phyloP scores from a whole-genome alignment of 352 stramenopile genomes.

The Globisporangium nagaii region DNA sequence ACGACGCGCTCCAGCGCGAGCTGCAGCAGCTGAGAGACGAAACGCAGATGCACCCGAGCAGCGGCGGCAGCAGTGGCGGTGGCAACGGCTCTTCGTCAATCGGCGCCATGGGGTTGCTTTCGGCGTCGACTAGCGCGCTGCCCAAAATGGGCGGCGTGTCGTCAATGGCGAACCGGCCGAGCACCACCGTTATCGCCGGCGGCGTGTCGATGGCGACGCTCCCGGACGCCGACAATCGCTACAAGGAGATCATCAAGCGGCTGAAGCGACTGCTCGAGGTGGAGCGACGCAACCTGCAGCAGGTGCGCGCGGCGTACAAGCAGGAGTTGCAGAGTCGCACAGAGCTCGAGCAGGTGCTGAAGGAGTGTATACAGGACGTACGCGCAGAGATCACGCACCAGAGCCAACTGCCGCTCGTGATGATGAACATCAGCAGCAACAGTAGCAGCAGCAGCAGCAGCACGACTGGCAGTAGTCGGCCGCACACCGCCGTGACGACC shows the following conservation, averaged over 20 bases:
- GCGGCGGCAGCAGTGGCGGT: neutral
- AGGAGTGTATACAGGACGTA: slow-evolving; percentile 82
- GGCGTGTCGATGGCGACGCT: neutral
- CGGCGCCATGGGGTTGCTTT: slow-evolving; percentile 7
- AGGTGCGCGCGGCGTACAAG: slow-evolving; percentile 72
- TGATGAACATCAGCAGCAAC: slow-evolving; percentile 5
- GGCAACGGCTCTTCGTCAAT: slow-evolving; percentile 8
- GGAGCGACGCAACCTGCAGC: slow-evolving; percentile 71
- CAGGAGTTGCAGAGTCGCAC: slow-evolving; percentile 68
- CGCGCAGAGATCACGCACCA: slow-evolving; percentile 43
- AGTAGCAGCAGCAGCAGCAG: slow-evolving; percentile 13
- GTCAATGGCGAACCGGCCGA: slow-evolving; percentile 15
- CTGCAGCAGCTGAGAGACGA: slow-evolving; percentile 48
- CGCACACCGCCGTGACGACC: no score
- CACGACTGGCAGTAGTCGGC: slow-evolving; percentile 12
- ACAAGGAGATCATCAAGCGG: slow-evolving; percentile 92
- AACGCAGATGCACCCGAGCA: slow-evolving; percentile 3
- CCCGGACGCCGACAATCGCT: slow-evolving; percentile 61
- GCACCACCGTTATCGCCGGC: slow-evolving; percentile 13
- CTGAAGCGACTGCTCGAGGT: slow-evolving; percentile 87
- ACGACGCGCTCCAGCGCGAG: slow-evolving; percentile 47
- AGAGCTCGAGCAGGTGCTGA: slow-evolving; percentile 78
- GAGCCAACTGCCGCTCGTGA: slow-evolving; percentile 18
- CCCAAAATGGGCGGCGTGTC: slow-evolving; percentile 18
- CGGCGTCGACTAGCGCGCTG: slow-evolving; percentile 35